Base-by-base conservation (phyloP, 176 grass and related monocot genomes). In the Zea mays region DNA sequence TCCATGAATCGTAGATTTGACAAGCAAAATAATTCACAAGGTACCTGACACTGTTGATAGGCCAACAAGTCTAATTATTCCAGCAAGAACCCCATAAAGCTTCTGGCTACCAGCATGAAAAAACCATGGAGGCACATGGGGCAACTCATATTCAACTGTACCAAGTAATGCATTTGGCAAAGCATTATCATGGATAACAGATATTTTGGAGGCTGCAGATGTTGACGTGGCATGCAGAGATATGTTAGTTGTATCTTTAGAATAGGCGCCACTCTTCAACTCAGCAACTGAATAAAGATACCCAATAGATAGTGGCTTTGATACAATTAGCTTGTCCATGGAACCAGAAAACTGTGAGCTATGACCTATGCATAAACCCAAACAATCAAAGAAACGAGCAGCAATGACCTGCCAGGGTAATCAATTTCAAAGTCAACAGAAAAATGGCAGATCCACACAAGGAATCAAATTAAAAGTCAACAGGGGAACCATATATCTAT, bases 111-210 rank as follows among this genome's bases (percentile, higher is more conserved):
- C 80, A 34, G 76, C 59, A 59, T 82, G 73, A 76, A 68, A 73
- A 94, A 98, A 94, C 95, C 95, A 98, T 51, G 95, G 85, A 78
- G 95, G 95, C 67, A 92, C 80, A 81, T 90, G 91, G 62, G 95
- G 95, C 27, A 98, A 72, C 55, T 92, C 91, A 44, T 81, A 85
- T 27, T 86, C 81, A 79, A 57, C 76, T 9, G 63, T 17, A 79
- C 81, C 64, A 21, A 84, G 62, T 63, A 62, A 41, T 55, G 59
- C 60, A 82, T 73, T 81, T 65, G 67, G 38, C 44, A 71, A 79
- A 72, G 81, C 77, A 45, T 82, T 71, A 74, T 92, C 88, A 85
- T 82, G 83, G 44, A 90, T 66, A 75, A 91, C 55, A 88, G 82
- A 87, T 62, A 94, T 84, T 85, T 90, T 86, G 54, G 88, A 75